Evolutionary conservation across 148 eudicot species (phyloP).

Genomic region (Silene conica): DNA sequence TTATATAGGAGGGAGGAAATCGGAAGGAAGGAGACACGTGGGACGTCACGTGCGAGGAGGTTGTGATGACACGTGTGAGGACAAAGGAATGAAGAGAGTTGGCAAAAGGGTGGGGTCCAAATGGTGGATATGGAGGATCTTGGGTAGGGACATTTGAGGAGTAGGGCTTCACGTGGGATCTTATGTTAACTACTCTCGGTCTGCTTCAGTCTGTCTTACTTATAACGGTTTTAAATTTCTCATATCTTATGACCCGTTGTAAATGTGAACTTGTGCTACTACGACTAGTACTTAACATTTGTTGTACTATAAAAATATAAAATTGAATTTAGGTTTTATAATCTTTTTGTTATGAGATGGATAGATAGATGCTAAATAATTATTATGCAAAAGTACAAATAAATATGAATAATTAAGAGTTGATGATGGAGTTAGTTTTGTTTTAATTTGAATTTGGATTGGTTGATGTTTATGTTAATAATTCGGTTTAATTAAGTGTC

Average conservation of each 20-base stretch:
- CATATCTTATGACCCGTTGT: too few species aligned
- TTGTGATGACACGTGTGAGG: slow-evolving; percentile 31
- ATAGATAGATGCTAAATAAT: too few species aligned
- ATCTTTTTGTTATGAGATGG: too few species aligned
- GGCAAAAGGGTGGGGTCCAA: slow-evolving; percentile 18
- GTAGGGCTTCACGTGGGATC: slow-evolving; percentile 39
- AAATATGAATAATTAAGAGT: too few species aligned
- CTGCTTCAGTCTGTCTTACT: too few species aligned
- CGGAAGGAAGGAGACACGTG: slow-evolving; percentile 16
- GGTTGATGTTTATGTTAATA: neutral
- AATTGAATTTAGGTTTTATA: too few species aligned
- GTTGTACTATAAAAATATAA: too few species aligned
- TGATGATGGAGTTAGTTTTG: neutral
- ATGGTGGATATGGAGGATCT: slow-evolving; percentile 52
- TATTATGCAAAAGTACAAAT: too few species aligned
- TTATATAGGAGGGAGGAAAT: slow-evolving; percentile 30
- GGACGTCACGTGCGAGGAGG: slow-evolving; percentile 32
- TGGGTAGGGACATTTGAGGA: slow-evolving; percentile 27
- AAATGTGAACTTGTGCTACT: too few species aligned
- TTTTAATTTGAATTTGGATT: neutral
- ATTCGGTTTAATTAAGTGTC: neutral
- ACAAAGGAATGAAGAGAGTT: neutral
- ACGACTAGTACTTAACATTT: too few species aligned
- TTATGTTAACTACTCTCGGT: slow-evolving; percentile 1
- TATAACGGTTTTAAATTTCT: too few species aligned